Evolutionary conservation across 768 basidiomycete species (phyloP).

Genomic region (Lactifluus subvellereus): DNA sequence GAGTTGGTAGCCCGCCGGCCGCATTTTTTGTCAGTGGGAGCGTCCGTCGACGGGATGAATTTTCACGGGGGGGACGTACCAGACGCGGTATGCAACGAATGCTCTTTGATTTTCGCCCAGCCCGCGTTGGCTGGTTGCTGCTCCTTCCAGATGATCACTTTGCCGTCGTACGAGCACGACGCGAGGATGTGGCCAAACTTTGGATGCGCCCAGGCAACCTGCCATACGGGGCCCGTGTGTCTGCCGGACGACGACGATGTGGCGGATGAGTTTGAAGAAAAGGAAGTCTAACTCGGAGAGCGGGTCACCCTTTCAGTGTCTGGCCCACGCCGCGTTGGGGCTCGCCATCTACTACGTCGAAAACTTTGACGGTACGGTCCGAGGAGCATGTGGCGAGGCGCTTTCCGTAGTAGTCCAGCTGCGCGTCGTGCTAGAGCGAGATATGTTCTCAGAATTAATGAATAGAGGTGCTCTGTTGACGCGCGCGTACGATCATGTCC

Average conservation of each 20-base stretch:
- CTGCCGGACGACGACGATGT: constrained; percentile 35
- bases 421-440: constrained; percentile 80
- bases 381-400: constrained; percentile 95
- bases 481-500: constrained; percentile 96
- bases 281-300: background rate
- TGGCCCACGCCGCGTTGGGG: constrained; percentile 60
- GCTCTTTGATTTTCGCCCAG: constrained; percentile 96
- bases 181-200: constrained; percentile 96
- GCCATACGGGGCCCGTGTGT: constrained; percentile 97
- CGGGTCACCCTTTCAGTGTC: constrained; percentile 66
- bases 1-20: background rate
- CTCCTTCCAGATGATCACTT: constrained; percentile 98
- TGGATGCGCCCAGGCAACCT: constrained; percentile 97
- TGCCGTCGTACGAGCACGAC: constrained; percentile 97
- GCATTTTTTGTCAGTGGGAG: background rate
- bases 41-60: too few relatives aligned
- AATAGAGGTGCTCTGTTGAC: background rate
- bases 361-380: constrained; percentile 91
- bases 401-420: constrained; percentile 96
- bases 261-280: background rate
- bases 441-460: background rate
- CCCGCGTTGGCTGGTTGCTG: constrained; percentile 46
- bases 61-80: constrained; percentile 43
- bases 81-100: constrained; percentile 87
- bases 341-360: constrained; percentile 90